Conservation (phyloP, 176 grass and related monocot species). For the Puya raimondii region DNA sequence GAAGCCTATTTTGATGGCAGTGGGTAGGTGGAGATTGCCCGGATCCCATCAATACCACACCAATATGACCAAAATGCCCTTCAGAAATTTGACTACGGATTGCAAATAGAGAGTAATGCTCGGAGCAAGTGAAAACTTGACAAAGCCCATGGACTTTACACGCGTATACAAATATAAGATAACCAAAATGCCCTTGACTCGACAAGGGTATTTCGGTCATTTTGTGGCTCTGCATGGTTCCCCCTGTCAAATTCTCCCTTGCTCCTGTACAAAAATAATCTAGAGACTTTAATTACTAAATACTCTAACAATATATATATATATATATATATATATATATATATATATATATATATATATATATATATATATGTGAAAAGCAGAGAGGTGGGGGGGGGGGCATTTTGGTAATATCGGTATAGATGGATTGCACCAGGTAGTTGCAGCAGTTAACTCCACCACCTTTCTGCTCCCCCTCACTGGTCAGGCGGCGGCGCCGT, state of each 20-base stretch:
- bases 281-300: too few relatives aligned
- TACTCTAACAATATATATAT: too few relatives aligned
- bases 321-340: too few relatives aligned
- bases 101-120: too few relatives aligned
- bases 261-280: conserved; percentile 13
- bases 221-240: conserved; percentile 28
- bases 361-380: too few relatives aligned
- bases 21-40: conserved; percentile 11
- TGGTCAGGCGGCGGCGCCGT: conserved; percentile 21
- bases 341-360: too few relatives aligned
- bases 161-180: conserved; percentile 35
- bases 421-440: background rate
- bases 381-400: too few relatives aligned
- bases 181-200: conserved; percentile 56
- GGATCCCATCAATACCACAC: background rate
- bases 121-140: conserved; percentile 75
- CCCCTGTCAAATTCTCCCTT: conserved; percentile 83
- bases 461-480: conserved; percentile 15
- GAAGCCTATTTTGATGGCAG: conserved; percentile 5
- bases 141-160: conserved; percentile 32
- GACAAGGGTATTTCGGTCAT: conserved; percentile 62
- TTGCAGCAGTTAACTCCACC: background rate
- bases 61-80: conserved; percentile 24
- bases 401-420: background rate
- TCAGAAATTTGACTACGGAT: background rate